Base-by-base conservation (phyloP, 2,329 filamentous ascomycete genomes). In the Epichloe gansuensis region DNA sequence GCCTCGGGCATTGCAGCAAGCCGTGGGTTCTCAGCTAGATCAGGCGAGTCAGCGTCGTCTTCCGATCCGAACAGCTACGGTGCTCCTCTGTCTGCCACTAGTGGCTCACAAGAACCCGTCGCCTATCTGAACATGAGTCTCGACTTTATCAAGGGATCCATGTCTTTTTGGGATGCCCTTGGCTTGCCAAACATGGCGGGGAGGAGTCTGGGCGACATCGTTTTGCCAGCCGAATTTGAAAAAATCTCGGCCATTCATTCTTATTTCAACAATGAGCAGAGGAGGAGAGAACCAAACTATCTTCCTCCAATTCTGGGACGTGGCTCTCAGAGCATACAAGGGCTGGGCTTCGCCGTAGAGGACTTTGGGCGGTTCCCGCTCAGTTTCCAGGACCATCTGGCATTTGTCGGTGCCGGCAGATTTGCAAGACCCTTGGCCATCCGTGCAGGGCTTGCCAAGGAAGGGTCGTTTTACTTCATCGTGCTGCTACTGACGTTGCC, bases 391-490 rank as follows among this genome's bases (percentile, higher is more conserved):
- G 78, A 83, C 45, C 72, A 73, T 57, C 66, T 83, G 44, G 74
- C 72, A 1, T 82, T 84, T 56, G 64, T 71, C 47, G 67, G 70
- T 3, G 64, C 67, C 2, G 76, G 81, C 49, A 76, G 78, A 17
- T 76, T 77, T 53, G 67, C 68, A 34, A 69, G 78, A 53, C 67
- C 68, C 9, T 73, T 75, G 53, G 66, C 72, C 2, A 67, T 80
- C 34, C 76, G 74, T 2, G 60, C 82, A 39, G 78, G 79, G 1
- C 68, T 84, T 34, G 76, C 74, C 12, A 83, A 81, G 58, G 74
- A 75, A 55, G 76, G 78, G 4, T 80, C 78, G 40, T 78, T 81
- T 53, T 84, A 80, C 62, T 82, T 82, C 57, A 72, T 84, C 42
- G 75, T 81, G 7, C 58, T 82, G 51, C 57, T 74, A 41, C 60